Base-by-base conservation (phyloP, 2,329 filamentous ascomycete species). In the Ophiocordyceps camponoti-leonardi region DNA sequence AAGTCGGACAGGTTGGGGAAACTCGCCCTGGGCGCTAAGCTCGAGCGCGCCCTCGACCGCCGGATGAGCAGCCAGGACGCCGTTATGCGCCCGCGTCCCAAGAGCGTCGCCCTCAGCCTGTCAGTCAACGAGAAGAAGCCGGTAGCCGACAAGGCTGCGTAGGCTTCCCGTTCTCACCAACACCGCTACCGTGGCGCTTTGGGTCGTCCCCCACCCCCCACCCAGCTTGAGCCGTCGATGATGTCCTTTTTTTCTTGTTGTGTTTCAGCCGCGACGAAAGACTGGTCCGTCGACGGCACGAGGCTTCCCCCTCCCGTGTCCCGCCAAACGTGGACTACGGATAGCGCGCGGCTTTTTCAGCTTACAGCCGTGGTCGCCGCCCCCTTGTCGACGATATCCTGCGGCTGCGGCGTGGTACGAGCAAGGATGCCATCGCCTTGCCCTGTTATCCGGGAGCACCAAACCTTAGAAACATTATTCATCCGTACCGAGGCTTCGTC, bases 31-130 rank as follows among this genome's bases (percentile, higher is more conserved):
- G 84, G 87, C 43, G 87, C 87, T 49, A 94, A 94, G 67, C 76
- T 94, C 39, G 87, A 94, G 61, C 79, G 88, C 49, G 87, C 88
- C 20, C 76, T 95, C 46, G 82, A 82, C 53, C 75, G 87, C 52
- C 77, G 88, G 57, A 92, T 94, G 87, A 82, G 77, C 26, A 68
- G 83, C 53, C 88, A 95, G 64, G 88, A 95, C 56, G 88, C 88
- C 52, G 81, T 85, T 62, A 88, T 92, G 72, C 78, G 82, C 51
- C 75, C 69, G 20, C 64, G 68, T 30, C 56, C 59, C 44, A 60
- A 65, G 54, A 65, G 56, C 44, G 51, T 54, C 30, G 49, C 49
- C 43, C 50, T 50, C 39, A 49, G 43, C 42, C 45, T 49, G 39
- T 43, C 51, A 5, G 40, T 49, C 19, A 49, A 40, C 41, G 58